Conservation (phyloP, 2,329 filamentous ascomycete genomes). For the Leptographium radiaticola region DNA sequence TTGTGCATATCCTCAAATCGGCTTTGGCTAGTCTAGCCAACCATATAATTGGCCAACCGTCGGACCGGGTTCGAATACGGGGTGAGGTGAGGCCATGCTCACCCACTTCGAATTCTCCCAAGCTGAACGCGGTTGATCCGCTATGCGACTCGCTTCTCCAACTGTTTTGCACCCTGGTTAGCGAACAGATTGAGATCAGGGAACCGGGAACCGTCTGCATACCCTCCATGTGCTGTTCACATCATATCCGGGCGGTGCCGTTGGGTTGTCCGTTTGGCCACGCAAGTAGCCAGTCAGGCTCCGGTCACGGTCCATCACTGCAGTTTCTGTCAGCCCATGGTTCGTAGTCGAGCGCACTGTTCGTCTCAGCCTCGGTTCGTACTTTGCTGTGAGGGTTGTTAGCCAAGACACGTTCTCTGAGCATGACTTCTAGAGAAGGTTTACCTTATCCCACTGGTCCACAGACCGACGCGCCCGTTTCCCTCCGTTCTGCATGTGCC, state of each 20-base stretch:
- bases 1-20: background rate
- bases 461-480: conserved; percentile 47
- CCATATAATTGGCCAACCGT: no score
- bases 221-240: conserved; percentile 53
- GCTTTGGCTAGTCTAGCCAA: background rate
- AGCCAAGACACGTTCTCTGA: conserved; percentile 10
- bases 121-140: conserved; percentile 1
- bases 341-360: background rate
- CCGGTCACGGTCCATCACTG: conserved; percentile 54
- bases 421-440: conserved; percentile 6
- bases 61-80: background rate
- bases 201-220: conserved; percentile 15
- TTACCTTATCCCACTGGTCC: conserved; percentile 51
- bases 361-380: conserved; percentile 13
- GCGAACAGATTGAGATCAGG: background rate
- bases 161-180: conserved; percentile 20
- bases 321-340: conserved; percentile 2
- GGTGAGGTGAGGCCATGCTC: no score
- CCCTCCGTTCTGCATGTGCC: conserved; percentile 44
- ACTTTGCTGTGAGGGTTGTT: conserved; percentile 37
- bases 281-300: conserved; percentile 45
- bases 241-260: conserved; percentile 47
- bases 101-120: no score
- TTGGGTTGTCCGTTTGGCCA: conserved; percentile 42
- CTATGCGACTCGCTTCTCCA: conserved; percentile 41